A percentile compares a stretch with the other conserved stretches of the same genome.
Conservation (phyloP, 1,284 basidiomycete genomes). For the Butyriboletus regius region DNA sequence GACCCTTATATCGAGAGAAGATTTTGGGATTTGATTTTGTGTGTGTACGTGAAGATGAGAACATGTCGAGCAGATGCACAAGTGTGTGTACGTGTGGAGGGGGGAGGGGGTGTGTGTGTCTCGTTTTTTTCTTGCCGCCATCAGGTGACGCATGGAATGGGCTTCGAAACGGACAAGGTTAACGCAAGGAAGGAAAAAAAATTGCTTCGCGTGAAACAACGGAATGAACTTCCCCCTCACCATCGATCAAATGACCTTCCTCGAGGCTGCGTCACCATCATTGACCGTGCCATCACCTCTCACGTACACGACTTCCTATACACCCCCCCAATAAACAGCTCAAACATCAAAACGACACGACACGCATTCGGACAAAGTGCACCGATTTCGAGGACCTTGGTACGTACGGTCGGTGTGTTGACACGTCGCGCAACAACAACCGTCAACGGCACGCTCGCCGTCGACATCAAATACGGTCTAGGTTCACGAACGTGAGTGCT, state of each 20-base stretch:
- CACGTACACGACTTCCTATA: conserved; percentile 5
- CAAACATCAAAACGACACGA: too few relatives aligned
- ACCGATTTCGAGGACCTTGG: not conserved
- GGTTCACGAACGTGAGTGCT: not conserved
- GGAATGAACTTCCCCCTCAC: not conserved
- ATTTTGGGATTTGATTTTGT: conserved; percentile 23
- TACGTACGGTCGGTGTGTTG: not conserved
- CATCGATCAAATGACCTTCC: conserved; percentile 2
- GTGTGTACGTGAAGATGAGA: conserved; percentile 7
- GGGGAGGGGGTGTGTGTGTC: not conserved
- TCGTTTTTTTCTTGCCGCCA: not conserved
- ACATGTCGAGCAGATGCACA: not conserved
- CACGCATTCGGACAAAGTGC: not conserved
- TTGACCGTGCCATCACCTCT: not conserved
- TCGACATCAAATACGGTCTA: not conserved
- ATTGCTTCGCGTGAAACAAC: not conserved
- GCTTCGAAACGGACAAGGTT: conserved; percentile 6
- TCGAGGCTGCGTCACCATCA: not conserved
- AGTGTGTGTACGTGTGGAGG: too few relatives aligned
- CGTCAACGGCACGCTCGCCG: not conserved
- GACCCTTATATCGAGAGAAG: conserved; percentile 8
- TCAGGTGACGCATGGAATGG: not conserved
- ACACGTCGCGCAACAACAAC: not conserved
- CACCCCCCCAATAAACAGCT: not conserved
- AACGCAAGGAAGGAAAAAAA: not conserved